Evolutionary conservation across 2,329 filamentous ascomycete genomes (phyloP).

Genomic region (Venturia pyrina): DNA sequence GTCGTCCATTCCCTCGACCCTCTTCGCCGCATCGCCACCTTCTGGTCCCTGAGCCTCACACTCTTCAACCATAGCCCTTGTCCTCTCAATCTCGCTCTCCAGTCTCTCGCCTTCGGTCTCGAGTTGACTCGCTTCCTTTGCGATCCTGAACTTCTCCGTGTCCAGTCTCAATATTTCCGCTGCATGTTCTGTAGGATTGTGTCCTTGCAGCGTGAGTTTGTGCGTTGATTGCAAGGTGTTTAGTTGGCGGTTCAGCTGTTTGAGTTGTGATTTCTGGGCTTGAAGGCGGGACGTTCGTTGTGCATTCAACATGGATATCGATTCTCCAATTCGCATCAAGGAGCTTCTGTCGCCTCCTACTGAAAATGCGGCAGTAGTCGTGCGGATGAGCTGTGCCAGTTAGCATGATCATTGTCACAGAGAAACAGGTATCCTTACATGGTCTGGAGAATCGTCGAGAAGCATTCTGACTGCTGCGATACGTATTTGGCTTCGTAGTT

Average conservation of each 20-base stretch:
- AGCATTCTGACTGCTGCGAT: slow-evolving; percentile 50
- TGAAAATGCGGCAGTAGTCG: slow-evolving; percentile 93
- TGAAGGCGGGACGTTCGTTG: slow-evolving; percentile 66
- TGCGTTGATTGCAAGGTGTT: slow-evolving; percentile 67
- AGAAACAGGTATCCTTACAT: slow-evolving; percentile 43
- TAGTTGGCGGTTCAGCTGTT: slow-evolving; percentile 63
- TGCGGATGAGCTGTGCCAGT: slow-evolving; percentile 64
- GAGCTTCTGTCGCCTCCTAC: slow-evolving; percentile 79
- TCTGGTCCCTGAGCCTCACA: slow-evolving; percentile 82
- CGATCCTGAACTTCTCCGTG: slow-evolving; percentile 86
- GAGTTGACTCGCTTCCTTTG: slow-evolving; percentile 80
- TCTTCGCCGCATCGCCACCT: slow-evolving; percentile 48
- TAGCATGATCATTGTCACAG: slow-evolving; percentile 13
- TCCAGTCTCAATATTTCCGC: slow-evolving; percentile 78
- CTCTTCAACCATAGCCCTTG: slow-evolving; percentile 67
- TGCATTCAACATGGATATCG: slow-evolving; percentile 70
- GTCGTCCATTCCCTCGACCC: slow-evolving; percentile 33
- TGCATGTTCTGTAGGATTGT: slow-evolving; percentile 72
- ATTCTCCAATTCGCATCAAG: slow-evolving; percentile 74
- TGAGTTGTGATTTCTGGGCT: slow-evolving; percentile 25
- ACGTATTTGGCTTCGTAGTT: neutral
- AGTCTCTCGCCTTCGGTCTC: slow-evolving; percentile 95
- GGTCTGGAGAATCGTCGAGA: slow-evolving; percentile 85
- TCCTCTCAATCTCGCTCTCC: slow-evolving; percentile 63
- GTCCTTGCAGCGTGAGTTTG: slow-evolving; percentile 61